A percentile compares a stretch with the other conserved stretches of the same genome.
Conservation (phyloP, 805 yeast species). For the Yamadazyma laniorum region DNA sequence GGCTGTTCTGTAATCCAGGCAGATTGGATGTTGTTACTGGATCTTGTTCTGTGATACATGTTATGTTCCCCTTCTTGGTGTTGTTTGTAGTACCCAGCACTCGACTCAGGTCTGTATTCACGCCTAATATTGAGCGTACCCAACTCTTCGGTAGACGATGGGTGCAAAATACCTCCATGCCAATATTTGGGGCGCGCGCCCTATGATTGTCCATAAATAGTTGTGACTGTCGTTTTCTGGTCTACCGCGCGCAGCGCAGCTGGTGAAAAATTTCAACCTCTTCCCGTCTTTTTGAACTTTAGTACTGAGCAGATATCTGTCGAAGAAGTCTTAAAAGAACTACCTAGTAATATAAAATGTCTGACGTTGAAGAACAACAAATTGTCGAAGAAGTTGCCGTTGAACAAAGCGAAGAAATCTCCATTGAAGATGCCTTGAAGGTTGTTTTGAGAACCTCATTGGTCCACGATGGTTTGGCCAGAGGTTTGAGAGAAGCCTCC, state of each 20-base stretch:
- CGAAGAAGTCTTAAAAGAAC: conserved; percentile 74
- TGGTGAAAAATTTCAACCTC: conserved; percentile 14
- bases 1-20: no score
- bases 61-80: no score
- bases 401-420: conserved; percentile 84
- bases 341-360: conserved; percentile 48
- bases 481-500: conserved; percentile 99
- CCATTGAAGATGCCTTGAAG: conserved; percentile 98
- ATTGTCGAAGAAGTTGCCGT: conserved; percentile 79
- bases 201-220: not conserved
- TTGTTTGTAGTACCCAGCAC: no score
- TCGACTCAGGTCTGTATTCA: no score
- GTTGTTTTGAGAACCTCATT: conserved; percentile 97
- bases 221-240: not conserved
- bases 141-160: no score
- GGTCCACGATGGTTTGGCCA: conserved; percentile 99
- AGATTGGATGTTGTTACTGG: no score
- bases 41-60: no score
- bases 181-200: conserved; percentile 5
- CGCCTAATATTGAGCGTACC: no score
- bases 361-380: conserved; percentile 91
- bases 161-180: no score
- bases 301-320: conserved; percentile 64
- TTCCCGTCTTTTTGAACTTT: conserved; percentile 1
- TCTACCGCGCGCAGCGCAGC: not conserved